Conservation (phyloP, 306 rosid species). For the Canavalia gladiata region DNA sequence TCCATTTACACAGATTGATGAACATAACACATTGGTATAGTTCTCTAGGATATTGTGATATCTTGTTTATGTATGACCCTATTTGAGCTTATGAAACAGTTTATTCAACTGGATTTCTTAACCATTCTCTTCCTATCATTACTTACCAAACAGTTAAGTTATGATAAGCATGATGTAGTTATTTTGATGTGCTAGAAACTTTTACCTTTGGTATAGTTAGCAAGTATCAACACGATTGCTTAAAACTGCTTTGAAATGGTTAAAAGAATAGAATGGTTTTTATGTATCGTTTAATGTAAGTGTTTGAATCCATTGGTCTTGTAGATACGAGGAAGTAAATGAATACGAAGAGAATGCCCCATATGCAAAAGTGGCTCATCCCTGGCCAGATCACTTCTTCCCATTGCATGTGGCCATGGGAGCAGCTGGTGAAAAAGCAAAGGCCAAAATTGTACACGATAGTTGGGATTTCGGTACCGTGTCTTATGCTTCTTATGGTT, state of each 20-base stretch:
- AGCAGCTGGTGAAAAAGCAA: conserved; percentile 59
- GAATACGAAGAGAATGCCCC: conserved; percentile 54
- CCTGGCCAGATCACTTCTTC: conserved; percentile 56
- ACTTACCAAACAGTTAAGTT: neutral
- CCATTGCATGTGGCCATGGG: conserved; percentile 64
- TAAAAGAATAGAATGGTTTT: neutral
- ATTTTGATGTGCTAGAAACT: neutral
- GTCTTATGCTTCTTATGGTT: conserved; percentile 54
- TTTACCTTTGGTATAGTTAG: neutral
- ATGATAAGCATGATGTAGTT: neutral
- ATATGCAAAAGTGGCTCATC: conserved; percentile 57
- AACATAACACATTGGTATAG: conserved; percentile 1
- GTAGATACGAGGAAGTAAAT: conserved; percentile 56
- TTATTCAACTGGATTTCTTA: neutral
- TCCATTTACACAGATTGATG: neutral
- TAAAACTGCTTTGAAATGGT: neutral
- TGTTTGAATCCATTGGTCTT: neutral
- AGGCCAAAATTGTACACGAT: conserved; percentile 53
- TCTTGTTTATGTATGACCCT: neutral
- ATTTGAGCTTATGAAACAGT: neutral
- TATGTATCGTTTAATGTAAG: neutral
- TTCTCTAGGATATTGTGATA: neutral
- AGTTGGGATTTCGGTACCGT: conserved; percentile 56
- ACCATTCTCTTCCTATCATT: neutral
- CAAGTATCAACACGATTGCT: neutral